Percentiles rank a stretch among this genome's conserved stretches.
These are phyloP conservation scores for Candida sithepensis DNA, from an alignment of 805 yeast species.

Conservation along the genomic window DNA sequence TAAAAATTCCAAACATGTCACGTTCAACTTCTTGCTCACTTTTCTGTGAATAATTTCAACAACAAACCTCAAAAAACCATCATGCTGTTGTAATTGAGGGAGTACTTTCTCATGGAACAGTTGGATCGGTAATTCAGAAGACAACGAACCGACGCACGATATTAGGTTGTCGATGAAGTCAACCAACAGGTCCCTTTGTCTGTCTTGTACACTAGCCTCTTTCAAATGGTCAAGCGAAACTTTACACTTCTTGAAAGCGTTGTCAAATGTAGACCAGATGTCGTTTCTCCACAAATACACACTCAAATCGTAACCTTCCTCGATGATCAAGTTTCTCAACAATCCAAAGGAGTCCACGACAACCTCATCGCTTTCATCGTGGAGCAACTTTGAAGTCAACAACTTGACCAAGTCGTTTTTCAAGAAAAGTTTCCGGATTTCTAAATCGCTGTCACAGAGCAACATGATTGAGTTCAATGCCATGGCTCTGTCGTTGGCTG, in stretches of 20 bases:
- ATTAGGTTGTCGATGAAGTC: constrained; percentile 73
- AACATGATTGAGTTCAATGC: constrained; percentile 72
- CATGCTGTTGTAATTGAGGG: constrained; percentile 18
- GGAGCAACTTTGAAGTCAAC: constrained; percentile 59
- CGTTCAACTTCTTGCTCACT: constrained; percentile 24
- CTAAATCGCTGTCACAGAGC: constrained; percentile 59
- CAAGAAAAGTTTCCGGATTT: constrained; percentile 57
- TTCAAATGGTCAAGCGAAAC: constrained; percentile 43
- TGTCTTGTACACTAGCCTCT: constrained; percentile 21
- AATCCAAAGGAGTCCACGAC: constrained; percentile 80
- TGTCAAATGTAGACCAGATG: constrained; percentile 61
- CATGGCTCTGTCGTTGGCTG: constrained; percentile 71
- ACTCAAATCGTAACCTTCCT: constrained; percentile 84
- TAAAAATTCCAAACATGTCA: constrained; percentile 23
- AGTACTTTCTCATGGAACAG: constrained; percentile 33
- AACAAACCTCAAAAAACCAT: constrained; percentile 34
- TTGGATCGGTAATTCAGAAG: constrained; percentile 56
- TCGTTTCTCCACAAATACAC: constrained; percentile 73
- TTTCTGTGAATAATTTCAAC: constrained; percentile 34
- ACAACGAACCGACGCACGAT: constrained; percentile 61
- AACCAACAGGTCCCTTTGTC: constrained; percentile 44
- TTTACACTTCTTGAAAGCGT: constrained; percentile 48
- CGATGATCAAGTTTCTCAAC: constrained; percentile 73
- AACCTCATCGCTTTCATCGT: constrained; percentile 68
- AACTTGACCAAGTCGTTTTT: constrained; percentile 69